A percentile compares a stretch with the other conserved stretches of the same genome.
Evolutionary conservation across 2,329 filamentous ascomycete genomes (phyloP).

Genomic region (Aspergillus pseudoviridinutans): DNA sequence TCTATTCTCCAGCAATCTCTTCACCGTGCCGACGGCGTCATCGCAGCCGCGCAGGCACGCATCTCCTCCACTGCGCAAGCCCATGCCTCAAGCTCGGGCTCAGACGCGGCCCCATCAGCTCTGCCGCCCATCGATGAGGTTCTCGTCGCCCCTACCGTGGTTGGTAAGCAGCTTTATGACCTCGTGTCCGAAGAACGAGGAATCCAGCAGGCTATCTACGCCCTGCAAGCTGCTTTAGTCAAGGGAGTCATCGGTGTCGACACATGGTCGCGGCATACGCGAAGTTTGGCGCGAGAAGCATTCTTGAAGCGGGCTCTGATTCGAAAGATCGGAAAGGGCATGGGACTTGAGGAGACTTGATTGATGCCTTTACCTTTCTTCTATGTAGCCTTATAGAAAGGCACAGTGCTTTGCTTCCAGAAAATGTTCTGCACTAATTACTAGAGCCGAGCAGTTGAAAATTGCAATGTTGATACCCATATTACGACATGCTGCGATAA

Average conservation of each 20-base stretch:
- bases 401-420: background rate
- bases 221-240: conserved; percentile 43
- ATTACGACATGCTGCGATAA: background rate
- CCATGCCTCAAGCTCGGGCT: conserved; percentile 15
- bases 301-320: conserved; percentile 46
- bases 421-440: background rate
- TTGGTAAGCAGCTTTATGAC: conserved; percentile 87
- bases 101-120: conserved; percentile 34
- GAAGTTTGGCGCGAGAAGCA: conserved; percentile 45
- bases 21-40: conserved; percentile 71
- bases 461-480: background rate
- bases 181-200: conserved; percentile 85
- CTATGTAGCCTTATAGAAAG: background rate
- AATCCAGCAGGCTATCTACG: conserved; percentile 80
- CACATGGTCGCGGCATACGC: conserved; percentile 45
- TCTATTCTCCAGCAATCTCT: conserved; percentile 73
- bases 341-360: conserved; percentile 37
- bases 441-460: background rate
- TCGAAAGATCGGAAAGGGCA: conserved; percentile 43
- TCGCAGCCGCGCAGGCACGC: conserved; percentile 66
- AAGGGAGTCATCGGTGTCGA: conserved; percentile 44
- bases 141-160: conserved; percentile 87
- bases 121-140: conserved; percentile 83
- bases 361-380: background rate
- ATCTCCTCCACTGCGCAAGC: conserved; percentile 19